Conservation (phyloP, 345 rosid genomes). For the Pseudoturritis turrita region DNA sequence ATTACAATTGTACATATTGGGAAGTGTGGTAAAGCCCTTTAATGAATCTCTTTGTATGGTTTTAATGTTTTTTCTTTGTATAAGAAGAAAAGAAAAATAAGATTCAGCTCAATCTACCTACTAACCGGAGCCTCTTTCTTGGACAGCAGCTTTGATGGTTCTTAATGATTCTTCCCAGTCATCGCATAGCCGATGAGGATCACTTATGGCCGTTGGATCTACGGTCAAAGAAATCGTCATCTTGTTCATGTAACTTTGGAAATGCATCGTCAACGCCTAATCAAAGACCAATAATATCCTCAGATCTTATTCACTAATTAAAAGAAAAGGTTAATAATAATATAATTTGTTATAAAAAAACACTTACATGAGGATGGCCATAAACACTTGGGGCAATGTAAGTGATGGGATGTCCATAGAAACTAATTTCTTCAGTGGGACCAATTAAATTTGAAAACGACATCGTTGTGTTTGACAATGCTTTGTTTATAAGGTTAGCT, state of each 20-base stretch:
- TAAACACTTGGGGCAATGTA: conserved; percentile 61
- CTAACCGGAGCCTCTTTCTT: neutral
- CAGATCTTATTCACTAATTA: neutral
- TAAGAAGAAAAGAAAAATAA: neutral
- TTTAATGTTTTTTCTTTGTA: too few relatives aligned
- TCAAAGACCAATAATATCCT: neutral
- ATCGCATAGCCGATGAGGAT: conserved; percentile 59
- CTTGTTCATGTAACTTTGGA: conserved; percentile 66
- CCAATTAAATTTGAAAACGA: conserved; percentile 59
- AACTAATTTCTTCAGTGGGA: conserved; percentile 56
- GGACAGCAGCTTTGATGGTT: conserved; percentile 36
- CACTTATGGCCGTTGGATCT: conserved; percentile 61
- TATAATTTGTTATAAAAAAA: too few relatives aligned
- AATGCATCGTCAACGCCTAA: conserved; percentile 82
- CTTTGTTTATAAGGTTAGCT: conserved; percentile 30
- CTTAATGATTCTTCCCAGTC: conserved; percentile 54
- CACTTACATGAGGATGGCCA: conserved; percentile 49
- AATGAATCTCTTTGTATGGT: too few relatives aligned
- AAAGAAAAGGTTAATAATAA: too few relatives aligned
- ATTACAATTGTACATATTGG: too few relatives aligned
- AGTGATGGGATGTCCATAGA: conserved; percentile 56
- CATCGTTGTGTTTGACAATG: conserved; percentile 45
- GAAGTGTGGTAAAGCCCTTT: too few relatives aligned
- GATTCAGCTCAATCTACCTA: neutral
- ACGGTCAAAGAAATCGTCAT: conserved; percentile 60